Evolutionary conservation across 805 yeast species (phyloP), one percentile per base, ranked within the genome.

Genomic region (Candida qinlingensis): DNA sequence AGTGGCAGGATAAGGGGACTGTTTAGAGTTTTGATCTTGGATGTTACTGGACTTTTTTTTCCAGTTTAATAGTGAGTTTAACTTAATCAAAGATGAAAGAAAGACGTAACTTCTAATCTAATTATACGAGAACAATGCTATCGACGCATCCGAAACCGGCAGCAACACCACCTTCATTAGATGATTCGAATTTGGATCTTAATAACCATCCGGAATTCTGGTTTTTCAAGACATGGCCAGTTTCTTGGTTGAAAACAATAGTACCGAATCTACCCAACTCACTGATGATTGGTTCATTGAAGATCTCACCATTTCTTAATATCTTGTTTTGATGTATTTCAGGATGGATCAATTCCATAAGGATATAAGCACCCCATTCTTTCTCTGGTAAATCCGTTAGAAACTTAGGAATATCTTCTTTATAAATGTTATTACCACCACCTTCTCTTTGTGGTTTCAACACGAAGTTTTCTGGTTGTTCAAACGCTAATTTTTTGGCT

Each of bases 131-230:
- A 51, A 81, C 79, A 36, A 90, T 74, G 60, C 90, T 86, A 66
- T 94, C 99, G 38, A 94, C 87, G 66, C 97, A 90, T 6, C 98
- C 99, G 68, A 87, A 92, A 1, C 99, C 99, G 12, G 99, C 99
- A 26, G 98, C 98, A 34, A 94, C 97, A 37, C 99, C 99, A 37
- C 99, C 99, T 71, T 94, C 99, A 66, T 94, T 83, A 46, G 96
- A 85, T 4, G 85, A 71, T 54, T 87, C 85, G 49, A 90, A 80
- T 66, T 94, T 94, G 0, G 97, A 86, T 69, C 99, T 81, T 57
- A 94, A 71, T 54, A 94, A 73, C 80, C 87, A 88, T 6, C 97
- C 98, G 2, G 90, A 80, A 53, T 77, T 77, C 38, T 79, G 79
- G 64, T 94, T 94, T 47, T 70, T 62, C 37, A 79, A 58, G 9